These are phyloP conservation scores for Kokia cookei DNA, from an alignment of 441 rosid species.

Conservation along the genomic window DNA sequence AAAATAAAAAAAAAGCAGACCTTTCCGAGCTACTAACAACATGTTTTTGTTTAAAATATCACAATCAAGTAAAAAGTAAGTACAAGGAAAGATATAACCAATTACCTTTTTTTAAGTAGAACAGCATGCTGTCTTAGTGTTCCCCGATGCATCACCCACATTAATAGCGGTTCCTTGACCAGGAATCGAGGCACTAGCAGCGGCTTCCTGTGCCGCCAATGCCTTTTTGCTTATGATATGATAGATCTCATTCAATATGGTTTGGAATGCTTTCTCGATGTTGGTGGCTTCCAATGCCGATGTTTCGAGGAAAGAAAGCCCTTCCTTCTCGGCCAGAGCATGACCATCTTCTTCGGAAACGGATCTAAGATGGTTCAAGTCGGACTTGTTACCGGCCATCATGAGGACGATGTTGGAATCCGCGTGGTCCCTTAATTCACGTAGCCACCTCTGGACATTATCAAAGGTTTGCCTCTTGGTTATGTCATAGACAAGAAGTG, in stretches of 20 bases:
- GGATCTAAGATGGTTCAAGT: slow-evolving; percentile 77
- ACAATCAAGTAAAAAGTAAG: slow-evolving; percentile 12
- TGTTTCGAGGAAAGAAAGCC: slow-evolving; percentile 88
- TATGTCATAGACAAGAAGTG: slow-evolving; percentile 87
- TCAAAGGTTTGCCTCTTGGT: slow-evolving; percentile 93
- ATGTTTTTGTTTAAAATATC: slow-evolving; percentile 21
- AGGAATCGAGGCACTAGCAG: slow-evolving; percentile 48
- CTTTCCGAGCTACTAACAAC: slow-evolving; percentile 10
- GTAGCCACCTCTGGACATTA: slow-evolving; percentile 84
- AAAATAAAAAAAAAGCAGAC: neutral
- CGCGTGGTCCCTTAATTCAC: slow-evolving; percentile 86
- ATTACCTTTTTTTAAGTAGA: slow-evolving; percentile 34
- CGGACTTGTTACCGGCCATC: slow-evolving; percentile 95
- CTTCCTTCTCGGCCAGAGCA: slow-evolving; percentile 73
- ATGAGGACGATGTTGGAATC: slow-evolving; percentile 93
- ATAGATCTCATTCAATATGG: slow-evolving; percentile 74
- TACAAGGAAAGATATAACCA: neutral
- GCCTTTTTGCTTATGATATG: slow-evolving; percentile 90
- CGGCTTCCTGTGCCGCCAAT: slow-evolving; percentile 87
- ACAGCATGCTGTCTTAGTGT: slow-evolving; percentile 59
- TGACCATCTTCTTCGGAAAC: slow-evolving; percentile 72
- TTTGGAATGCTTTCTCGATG: slow-evolving; percentile 84
- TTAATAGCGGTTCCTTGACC: slow-evolving; percentile 84
- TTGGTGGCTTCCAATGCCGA: slow-evolving; percentile 86
- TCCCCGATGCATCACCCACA: slow-evolving; percentile 56